Evolutionary conservation across 2,329 filamentous ascomycete genomes (phyloP), one percentile per base, ranked within the genome.

Genomic region (Fusarium siculi): DNA sequence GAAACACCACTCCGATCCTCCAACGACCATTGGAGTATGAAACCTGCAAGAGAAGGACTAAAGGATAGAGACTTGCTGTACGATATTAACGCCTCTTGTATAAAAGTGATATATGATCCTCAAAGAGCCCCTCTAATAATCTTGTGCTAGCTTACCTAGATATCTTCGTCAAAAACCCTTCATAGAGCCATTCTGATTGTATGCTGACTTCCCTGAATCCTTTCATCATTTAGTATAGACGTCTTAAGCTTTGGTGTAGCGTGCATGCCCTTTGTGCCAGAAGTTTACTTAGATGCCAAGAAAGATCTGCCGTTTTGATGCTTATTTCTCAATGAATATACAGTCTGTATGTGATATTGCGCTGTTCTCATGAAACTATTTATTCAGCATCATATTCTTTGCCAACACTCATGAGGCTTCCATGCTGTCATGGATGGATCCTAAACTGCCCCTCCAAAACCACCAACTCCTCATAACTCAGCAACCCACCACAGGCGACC

Each of bases 361-460:
- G 9, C 11, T 30, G 12, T 28, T 36, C 16, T 16, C 14, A 36
- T 19, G 14, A 42, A 18, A 18, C 25, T 23, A 30, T 15, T 25
- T 15, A 39, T 62, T 28, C 12, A 9, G n/a, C n/a, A 43, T 30
- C 40, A 49, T n/a, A 25, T 16, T 28, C 43, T 56, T n/a, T 34
- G 28, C 16, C 18, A 42, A 56, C 30, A 58, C 28, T 57, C 53
- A 70, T 54, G 53, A 69, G 46, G 53, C 43, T 50, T 11, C 18
- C 9, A 42, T 54, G 54, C 34, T 55, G 68, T 63, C 71, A 69
- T 74, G 68, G 52, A 69, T 74, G 68, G 52, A 61, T 64, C 57
- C 63, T 66, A 19, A 28, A 60, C 36, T 73, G 72, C 72, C 74
- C 74, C 74, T 63, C 74, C 71, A 73, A 73, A 76, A 69, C 34